phyloP scores from a whole-genome alignment of 2,329 filamentous ascomycete species.

The Botryosphaeria agaves region DNA sequence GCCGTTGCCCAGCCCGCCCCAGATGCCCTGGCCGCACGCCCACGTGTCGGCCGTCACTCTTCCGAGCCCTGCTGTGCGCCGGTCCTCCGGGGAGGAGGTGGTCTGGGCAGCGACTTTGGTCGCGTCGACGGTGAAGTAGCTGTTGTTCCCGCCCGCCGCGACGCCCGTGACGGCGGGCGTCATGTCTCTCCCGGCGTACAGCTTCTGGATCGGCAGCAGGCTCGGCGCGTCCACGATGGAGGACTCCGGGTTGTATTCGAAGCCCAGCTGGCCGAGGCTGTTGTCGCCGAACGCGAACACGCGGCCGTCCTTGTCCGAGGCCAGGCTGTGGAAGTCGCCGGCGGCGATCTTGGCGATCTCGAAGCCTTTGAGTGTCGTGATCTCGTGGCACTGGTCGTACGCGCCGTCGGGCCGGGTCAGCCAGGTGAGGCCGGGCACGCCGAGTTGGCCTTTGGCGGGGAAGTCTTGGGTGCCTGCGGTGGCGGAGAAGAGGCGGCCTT shows the following conservation, averaged over 20 bases:
- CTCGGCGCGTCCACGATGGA: slow-evolving; percentile 52
- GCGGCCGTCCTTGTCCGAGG: slow-evolving; percentile 55
- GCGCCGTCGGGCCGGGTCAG: slow-evolving; percentile 55
- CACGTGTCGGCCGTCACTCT: slow-evolving; percentile 60
- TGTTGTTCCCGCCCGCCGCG: slow-evolving; percentile 72
- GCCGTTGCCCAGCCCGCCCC: slow-evolving; percentile 67
- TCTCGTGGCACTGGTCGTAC: slow-evolving; percentile 69
- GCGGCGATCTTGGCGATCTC: slow-evolving; percentile 59
- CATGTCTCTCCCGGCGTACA: slow-evolving; percentile 52
- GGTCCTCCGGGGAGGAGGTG: slow-evolving; percentile 13
- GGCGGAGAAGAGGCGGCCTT: slow-evolving; percentile 76
- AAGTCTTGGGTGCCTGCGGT: slow-evolving; percentile 64
- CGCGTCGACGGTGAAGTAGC: slow-evolving; percentile 74
- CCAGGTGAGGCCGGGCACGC: slow-evolving; percentile 71
- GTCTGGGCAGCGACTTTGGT: slow-evolving; percentile 31
- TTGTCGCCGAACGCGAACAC: slow-evolving; percentile 89
- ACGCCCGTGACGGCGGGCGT: slow-evolving; percentile 55
- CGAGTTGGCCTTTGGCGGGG: slow-evolving; percentile 72
- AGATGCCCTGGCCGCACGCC: slow-evolving; percentile 74
- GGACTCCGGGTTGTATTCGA: slow-evolving; percentile 46
- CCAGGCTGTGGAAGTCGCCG: slow-evolving; percentile 75
- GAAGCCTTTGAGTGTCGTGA: slow-evolving; percentile 52
- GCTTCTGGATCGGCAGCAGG: slow-evolving; percentile 48
- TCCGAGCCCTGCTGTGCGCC: slow-evolving; percentile 32
- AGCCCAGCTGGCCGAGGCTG: slow-evolving; percentile 76